Conservation (phyloP, 2,329 filamentous ascomycete genomes). For the Curvularia lunata region DNA sequence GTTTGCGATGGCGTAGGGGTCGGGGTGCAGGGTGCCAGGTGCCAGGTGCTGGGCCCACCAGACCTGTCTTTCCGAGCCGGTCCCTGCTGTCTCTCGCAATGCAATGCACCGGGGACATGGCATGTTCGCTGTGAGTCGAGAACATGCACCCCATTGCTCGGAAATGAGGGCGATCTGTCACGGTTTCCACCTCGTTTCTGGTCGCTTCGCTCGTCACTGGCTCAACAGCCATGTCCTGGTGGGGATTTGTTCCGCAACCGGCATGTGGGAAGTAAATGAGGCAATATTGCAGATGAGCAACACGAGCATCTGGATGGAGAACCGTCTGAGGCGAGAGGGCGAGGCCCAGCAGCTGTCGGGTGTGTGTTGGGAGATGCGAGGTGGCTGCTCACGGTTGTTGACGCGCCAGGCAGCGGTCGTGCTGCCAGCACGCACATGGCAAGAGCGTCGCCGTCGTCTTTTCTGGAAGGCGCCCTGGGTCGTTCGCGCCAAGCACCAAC, state of each 20-base stretch:
- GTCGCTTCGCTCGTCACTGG: constrained; percentile 4
- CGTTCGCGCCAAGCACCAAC: background rate
- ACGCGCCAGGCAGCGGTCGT: background rate
- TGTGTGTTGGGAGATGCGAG: too few species aligned
- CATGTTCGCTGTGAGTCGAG: constrained; percentile 11
- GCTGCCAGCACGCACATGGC: background rate
- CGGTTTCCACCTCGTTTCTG: constrained; percentile 9
- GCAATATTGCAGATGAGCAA: constrained; percentile 13
- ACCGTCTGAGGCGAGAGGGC: background rate
- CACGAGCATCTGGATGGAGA: background rate
- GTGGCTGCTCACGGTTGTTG: too few species aligned
- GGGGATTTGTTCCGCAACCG: constrained; percentile 4
- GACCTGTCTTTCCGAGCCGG: constrained; percentile 11
- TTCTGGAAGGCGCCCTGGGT: constrained; percentile 1
- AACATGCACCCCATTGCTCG: constrained; percentile 13
- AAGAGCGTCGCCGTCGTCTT: background rate
- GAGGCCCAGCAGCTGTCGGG: background rate
- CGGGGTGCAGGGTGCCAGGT: background rate
- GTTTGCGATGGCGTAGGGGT: constrained; percentile 2
- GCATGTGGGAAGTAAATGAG: constrained; percentile 12
- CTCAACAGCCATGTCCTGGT: constrained; percentile 2
- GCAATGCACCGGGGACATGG: constrained; percentile 1
- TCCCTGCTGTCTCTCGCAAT: constrained; percentile 9
- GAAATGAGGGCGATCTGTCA: constrained; percentile 19
- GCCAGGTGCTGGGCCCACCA: constrained; percentile 3